Base-by-base conservation (phyloP, 345 rosid genomes). In the Eucalyptus globulus region DNA sequence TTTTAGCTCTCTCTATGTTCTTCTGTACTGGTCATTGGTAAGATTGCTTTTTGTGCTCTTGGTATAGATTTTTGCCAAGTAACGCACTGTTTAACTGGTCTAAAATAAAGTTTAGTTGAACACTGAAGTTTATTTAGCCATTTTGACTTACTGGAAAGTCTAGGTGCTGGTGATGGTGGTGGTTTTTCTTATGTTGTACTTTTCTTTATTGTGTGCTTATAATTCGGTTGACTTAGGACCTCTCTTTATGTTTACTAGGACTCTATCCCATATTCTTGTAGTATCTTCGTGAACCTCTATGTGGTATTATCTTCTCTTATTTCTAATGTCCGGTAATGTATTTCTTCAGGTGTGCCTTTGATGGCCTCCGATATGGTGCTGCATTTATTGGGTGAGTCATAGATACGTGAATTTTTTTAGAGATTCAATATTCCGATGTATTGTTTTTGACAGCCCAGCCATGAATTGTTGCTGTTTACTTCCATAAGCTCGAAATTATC, bases 1-100 rank as follows among this genome's bases (percentile, higher is more conserved):
- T 97, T 34, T 94, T 96, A 62, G 96, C 98, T 31, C 91, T 95
- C 22, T 95, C 96, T 92, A 92, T 98, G 89, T 97, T 98, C 93
- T 97, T 95, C 88, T 94, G 96, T 91, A 95, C 98, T 47, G 99
- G 99, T 88, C 99, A 98, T 92, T 98, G 99, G 98, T 94, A 93
- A 94, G 91, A 72, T 62, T 27, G 72, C 58, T 21, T 26, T 14
- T 9, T n/a, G 29, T 49, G 31, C 22, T 87, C 22, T 60, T 4
- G 22, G 21, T 87, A 11, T 56, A 40, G n/a, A 54, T 19, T 43
- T 60, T 56, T 86, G 43, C 14, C 89, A 62, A 37, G 44, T 9
- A 24, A 76, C 2, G 14, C 83, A 21, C 27, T 76, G 83, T 40
- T 76, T 37, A 10, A 21, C 83, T 21, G 27, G 83, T 76, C 83